Conservation (phyloP, 768 basidiomycete genomes). For the Agrocybe pediades region DNA sequence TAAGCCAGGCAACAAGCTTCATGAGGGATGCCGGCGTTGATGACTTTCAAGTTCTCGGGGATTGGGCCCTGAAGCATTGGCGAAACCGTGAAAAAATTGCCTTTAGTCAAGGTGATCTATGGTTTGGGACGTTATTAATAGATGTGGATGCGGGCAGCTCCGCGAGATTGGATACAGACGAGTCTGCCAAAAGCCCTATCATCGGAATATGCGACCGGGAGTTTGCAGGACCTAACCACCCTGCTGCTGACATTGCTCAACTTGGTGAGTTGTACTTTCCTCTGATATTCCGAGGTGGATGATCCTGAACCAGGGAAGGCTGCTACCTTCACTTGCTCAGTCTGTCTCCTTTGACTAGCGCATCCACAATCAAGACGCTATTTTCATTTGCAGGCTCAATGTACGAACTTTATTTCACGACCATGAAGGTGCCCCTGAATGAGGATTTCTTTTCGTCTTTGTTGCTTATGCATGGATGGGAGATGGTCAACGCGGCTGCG, state of each 20-base stretch:
- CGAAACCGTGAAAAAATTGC: conserved; percentile 4
- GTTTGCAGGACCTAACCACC: conserved; percentile 17
- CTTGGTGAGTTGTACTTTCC: conserved; percentile 1
- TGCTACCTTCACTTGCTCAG: conserved; percentile 10
- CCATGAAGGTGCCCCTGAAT: neutral
- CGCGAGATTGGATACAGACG: neutral
- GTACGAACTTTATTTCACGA: conserved; percentile 4
- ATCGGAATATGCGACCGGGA: conserved; percentile 15
- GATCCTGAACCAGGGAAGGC: conserved; percentile 7
- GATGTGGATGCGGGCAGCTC: neutral
- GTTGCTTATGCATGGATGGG: conserved; percentile 15
- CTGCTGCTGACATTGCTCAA: conserved; percentile 16
- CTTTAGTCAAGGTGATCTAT: conserved; percentile 10
- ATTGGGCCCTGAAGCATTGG: conserved; percentile 6
- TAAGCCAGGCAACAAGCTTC: conserved; percentile 3
- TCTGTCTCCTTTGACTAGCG: conserved; percentile 1
- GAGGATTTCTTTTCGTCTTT: conserved; percentile 2
- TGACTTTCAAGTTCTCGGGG: conserved; percentile 4
- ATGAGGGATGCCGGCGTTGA: conserved; percentile 3
- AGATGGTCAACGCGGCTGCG: conserved; percentile 9
- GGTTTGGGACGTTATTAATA: conserved; percentile 13
- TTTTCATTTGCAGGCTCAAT: neutral
- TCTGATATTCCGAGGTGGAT: no score
- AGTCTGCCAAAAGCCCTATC: neutral
- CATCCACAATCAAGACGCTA: neutral